phyloP scores from a whole-genome alignment of 176 grass and related monocot species.

The Tillandsia leiboldiana region DNA sequence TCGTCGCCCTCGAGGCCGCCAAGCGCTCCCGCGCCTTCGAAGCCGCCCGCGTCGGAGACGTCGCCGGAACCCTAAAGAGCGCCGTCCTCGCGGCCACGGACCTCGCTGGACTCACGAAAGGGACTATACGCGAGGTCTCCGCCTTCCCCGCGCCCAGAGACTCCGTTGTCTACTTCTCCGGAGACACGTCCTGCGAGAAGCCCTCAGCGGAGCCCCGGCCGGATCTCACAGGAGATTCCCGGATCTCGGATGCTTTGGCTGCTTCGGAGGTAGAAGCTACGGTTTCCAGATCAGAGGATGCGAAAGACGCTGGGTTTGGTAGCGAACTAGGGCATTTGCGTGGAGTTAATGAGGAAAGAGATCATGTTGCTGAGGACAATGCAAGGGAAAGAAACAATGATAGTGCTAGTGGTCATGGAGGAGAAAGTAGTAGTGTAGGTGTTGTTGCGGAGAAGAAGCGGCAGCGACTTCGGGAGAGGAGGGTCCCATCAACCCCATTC shows the following conservation, averaged over 20 bases:
- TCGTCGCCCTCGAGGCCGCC: constrained; percentile 52
- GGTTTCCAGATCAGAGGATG: neutral
- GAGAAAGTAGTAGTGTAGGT: constrained; percentile 3
- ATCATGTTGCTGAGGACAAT: neutral
- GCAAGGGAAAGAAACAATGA: neutral
- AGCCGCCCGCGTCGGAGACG: constrained; percentile 17
- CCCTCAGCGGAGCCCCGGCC: constrained; percentile 14
- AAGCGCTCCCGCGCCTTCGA: constrained; percentile 7
- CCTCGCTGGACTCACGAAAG: constrained; percentile 63
- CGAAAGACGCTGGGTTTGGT: neutral
- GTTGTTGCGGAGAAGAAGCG: constrained; percentile 35
- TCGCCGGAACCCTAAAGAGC: constrained; percentile 24
- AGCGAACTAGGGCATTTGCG: neutral
- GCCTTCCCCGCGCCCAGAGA: constrained; percentile 7
- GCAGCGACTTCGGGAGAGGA: constrained; percentile 59
- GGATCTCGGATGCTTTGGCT: neutral
- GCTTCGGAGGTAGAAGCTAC: neutral
- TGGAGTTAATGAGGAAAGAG: neutral
- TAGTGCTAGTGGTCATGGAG: neutral
- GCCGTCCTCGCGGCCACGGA: constrained; percentile 58
- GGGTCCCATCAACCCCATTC: constrained; percentile 74
- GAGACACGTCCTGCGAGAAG: neutral
- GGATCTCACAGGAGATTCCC: neutral
- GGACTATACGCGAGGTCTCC: constrained; percentile 31
- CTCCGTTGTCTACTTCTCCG: constrained; percentile 55